These are phyloP conservation scores for Kingdonia uniflora DNA, from an alignment of 164 flowering plant genomes.

Conservation along the genomic window DNA sequence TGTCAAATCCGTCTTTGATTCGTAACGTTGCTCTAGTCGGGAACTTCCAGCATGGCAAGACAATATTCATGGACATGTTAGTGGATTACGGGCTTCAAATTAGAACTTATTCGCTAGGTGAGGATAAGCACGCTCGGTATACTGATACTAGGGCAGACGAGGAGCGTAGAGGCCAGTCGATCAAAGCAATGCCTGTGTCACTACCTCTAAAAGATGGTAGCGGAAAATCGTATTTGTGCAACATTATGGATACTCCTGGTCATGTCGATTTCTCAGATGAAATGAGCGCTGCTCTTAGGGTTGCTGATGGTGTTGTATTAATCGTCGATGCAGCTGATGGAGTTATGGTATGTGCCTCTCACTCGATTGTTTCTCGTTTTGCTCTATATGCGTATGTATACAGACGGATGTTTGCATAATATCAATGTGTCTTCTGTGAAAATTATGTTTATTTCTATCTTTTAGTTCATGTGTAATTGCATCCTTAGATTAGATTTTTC, in stretches of 20 bases:
- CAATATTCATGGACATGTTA: conserved; percentile 95
- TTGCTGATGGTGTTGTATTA: conserved; percentile 93
- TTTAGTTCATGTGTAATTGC: too few relatives aligned
- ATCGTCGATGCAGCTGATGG: conserved; percentile 34
- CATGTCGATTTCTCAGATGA: conserved; percentile 98
- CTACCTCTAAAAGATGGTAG: conserved; percentile 92
- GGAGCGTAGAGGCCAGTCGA: conserved; percentile 92
- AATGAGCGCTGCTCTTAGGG: conserved; percentile 95
- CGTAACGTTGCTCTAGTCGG: conserved; percentile 96
- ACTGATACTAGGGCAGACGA: conserved; percentile 98
- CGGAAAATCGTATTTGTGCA: conserved; percentile 86
- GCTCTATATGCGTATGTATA: too few relatives aligned
- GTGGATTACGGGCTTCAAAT: conserved; percentile 93
- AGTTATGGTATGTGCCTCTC: conserved; percentile 22
- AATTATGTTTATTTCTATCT: too few relatives aligned
- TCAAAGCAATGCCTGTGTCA: conserved; percentile 93
- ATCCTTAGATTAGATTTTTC: too few relatives aligned
- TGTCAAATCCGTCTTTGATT: conserved; percentile 85
- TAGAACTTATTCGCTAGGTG: conserved; percentile 63
- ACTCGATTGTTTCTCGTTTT: not conserved
- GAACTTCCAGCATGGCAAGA: conserved; percentile 93
- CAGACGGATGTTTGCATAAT: too few relatives aligned
- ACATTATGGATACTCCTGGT: conserved; percentile 95
- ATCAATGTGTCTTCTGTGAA: too few relatives aligned
- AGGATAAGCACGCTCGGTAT: conserved; percentile 95